These are phyloP conservation scores for Cornus controversa DNA, from an alignment of 148 eudicot species.

Conservation along the genomic window DNA sequence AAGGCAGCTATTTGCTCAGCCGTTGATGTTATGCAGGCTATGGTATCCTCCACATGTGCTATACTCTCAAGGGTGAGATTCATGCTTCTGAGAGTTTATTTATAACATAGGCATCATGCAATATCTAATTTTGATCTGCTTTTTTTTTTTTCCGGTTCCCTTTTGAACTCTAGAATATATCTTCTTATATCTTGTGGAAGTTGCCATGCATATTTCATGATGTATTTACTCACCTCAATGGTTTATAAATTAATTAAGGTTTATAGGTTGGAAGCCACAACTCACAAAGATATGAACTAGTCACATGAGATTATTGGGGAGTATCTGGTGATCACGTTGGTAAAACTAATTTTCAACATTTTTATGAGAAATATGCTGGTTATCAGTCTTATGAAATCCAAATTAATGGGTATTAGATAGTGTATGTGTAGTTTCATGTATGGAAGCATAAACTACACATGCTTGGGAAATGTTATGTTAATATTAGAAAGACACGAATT, in stretches of 20 bases:
- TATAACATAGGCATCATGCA: background rate
- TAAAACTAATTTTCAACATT: no score
- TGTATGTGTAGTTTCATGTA: background rate
- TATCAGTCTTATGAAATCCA: no score
- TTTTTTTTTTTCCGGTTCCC: background rate
- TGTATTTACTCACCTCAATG: background rate
- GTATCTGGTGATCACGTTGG: no score
- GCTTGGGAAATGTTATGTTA: background rate
- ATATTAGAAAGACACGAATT: no score
- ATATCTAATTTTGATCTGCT: background rate
- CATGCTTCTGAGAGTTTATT: background rate
- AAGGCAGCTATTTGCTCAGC: slow-evolving; percentile 78
- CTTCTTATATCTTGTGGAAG: background rate
- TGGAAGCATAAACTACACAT: background rate
- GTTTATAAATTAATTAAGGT: background rate
- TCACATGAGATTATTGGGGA: background rate
- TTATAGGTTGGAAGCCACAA: background rate
- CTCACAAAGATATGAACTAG: background rate
- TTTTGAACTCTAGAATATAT: background rate
- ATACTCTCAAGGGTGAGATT: slow-evolving; percentile 60
- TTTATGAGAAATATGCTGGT: no score
- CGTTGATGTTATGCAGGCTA: slow-evolving; percentile 75
- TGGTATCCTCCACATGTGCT: slow-evolving; percentile 69
- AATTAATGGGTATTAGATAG: background rate
- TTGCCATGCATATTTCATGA: background rate